Evolutionary conservation across 768 basidiomycete genomes (phyloP), one percentile per base, ranked within the genome.

Genomic region (Dioszegia crocea): DNA sequence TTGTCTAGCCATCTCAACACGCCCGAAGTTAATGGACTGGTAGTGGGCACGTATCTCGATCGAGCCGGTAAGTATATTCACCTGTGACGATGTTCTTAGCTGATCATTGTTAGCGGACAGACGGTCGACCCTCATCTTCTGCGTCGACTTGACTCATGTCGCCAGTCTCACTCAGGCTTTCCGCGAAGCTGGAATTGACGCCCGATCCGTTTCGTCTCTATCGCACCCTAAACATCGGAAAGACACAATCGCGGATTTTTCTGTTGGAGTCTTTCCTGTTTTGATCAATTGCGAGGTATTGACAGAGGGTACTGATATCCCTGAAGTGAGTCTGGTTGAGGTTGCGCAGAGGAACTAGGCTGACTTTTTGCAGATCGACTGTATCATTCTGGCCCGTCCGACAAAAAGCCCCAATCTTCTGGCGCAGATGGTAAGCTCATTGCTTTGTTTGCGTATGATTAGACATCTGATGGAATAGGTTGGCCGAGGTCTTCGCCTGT

Each of bases 221-320:
- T 93, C 91, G 0, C 85, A 85, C 24, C 72, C 79, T 2, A 64
- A 69, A 3, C 85, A 89, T 61, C 84, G 93, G 11, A 83, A 81
- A 62, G 80, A 81, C 2, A 78, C 91, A 1, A 77, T 97, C 3
- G 72, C 79, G 3, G 80, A 79, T 1, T 98, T 97, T 76, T 85
- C 81, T 68, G 78, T 79, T 6, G 87, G 88, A 6, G 71, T 82
- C 51, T 96, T 85, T 69, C 90, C 91, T 11, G 88, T 98, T 1
- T 80, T 98, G 26, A 77, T 97, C 45, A 97, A 97, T 69, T 97
- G 92, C 87, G 90, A 90, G 21, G 88, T 96, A 47, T 80, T 96
- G 63, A 94, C 91, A 1, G 92, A 96, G 79, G 92, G 92, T 3
- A 85, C 91, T 19, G 93, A 98, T 79, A 90, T 97, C 51, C 93